Evolutionary conservation across 768 basidiomycete genomes (phyloP).

Genomic region (Saitozyma podzolica): DNA sequence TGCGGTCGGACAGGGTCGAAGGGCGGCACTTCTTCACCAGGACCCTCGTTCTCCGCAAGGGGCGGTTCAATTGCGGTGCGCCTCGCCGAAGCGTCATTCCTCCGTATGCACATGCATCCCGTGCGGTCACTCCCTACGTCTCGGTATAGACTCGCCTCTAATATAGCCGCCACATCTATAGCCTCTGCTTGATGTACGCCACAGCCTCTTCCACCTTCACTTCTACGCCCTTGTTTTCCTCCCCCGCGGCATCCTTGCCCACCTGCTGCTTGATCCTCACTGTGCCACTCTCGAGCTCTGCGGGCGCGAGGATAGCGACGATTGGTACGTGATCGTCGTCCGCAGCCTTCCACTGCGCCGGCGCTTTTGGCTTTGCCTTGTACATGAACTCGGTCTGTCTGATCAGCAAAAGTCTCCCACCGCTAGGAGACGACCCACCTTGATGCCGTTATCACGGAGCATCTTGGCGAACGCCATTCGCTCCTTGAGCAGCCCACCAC

Average conservation of each 20-base stretch:
- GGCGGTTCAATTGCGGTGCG: no score
- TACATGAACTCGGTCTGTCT: conserved; percentile 83
- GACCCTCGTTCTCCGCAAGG: no score
- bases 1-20: no score
- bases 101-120: no score
- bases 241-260: conserved; percentile 59
- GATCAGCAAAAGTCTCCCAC: background rate
- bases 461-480: conserved; percentile 76
- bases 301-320: conserved; percentile 83
- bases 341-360: conserved; percentile 80
- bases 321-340: conserved; percentile 92
- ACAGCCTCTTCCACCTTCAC: conserved; percentile 66
- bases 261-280: conserved; percentile 91
- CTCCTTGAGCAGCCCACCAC: conserved; percentile 82
- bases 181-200: conserved; percentile 58
- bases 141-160: no score
- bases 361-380: conserved; percentile 86
- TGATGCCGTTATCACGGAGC: conserved; percentile 81
- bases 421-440: conserved; percentile 58
- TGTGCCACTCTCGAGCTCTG: conserved; percentile 78
- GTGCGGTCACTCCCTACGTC: no score
- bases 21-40: no score
- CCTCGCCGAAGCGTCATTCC: no score
- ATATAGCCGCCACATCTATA: conserved; percentile 1
- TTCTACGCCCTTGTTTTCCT: conserved; percentile 64